Conservation (phyloP, 2,329 filamentous ascomycete species). For the Canariomyces notabilis region DNA sequence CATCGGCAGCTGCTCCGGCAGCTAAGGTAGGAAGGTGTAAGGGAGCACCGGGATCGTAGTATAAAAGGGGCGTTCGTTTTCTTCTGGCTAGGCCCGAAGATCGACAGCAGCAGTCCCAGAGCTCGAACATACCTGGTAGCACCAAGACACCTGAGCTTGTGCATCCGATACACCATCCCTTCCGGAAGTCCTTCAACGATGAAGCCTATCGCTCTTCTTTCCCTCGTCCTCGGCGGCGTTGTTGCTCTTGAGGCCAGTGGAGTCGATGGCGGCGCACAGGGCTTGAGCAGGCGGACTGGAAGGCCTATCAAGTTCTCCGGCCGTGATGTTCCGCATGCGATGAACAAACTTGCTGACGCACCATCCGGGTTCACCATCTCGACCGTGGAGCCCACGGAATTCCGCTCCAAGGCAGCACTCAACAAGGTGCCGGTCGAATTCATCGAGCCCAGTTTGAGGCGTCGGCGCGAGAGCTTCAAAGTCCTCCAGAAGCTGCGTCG, state of each 20-base stretch:
- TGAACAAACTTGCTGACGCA: slow-evolving; percentile 17
- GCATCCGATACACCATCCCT: background rate
- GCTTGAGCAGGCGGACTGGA: slow-evolving; percentile 9
- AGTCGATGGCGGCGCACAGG: slow-evolving; percentile 12
- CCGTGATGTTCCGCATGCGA: slow-evolving; percentile 14
- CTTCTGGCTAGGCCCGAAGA: slow-evolving; percentile 16
- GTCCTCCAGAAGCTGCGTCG: slow-evolving; percentile 20
- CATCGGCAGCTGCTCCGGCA: too few species aligned
- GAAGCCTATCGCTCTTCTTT: slow-evolving; percentile 25
- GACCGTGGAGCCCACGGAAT: slow-evolving; percentile 20
- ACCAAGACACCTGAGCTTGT: background rate
- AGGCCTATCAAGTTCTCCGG: slow-evolving; percentile 13
- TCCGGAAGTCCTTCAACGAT: slow-evolving; percentile 13
- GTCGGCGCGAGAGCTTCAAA: slow-evolving; percentile 17
- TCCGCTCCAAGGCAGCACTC: slow-evolving; percentile 23
- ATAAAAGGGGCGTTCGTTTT: slow-evolving; percentile 26
- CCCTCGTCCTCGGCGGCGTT: slow-evolving; percentile 25
- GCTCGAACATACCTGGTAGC: slow-evolving; percentile 5
- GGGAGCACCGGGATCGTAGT: slow-evolving; percentile 4
- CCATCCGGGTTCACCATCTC: slow-evolving; percentile 23
- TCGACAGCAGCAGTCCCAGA: slow-evolving; percentile 12
- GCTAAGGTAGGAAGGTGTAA: slow-evolving; percentile 4
- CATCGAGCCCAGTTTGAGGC: slow-evolving; percentile 14
- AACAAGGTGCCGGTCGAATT: slow-evolving; percentile 23
- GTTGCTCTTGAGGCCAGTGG: slow-evolving; percentile 21